These are phyloP conservation scores for Psophocarpus tetragonolobus DNA, from an alignment of 306 rosid genomes.

Conservation along the genomic window DNA sequence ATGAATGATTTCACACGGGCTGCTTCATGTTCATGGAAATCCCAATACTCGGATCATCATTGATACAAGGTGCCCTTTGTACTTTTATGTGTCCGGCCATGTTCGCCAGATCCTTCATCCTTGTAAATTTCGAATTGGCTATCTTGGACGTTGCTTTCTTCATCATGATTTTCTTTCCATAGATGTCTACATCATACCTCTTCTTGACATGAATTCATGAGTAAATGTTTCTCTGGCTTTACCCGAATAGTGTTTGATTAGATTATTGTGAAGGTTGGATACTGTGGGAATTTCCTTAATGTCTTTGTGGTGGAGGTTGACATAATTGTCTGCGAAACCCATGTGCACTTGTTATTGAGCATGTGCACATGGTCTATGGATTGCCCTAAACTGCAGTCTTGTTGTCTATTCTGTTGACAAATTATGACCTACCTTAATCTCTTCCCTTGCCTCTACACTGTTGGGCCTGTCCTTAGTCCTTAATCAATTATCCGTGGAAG, in stretches of 20 bases:
- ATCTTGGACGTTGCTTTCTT: conserved; percentile 8
- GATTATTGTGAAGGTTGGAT: conserved; percentile 2
- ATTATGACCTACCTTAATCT: conserved; percentile 51
- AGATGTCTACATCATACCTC: conserved; percentile 4
- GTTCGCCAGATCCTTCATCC: conserved; percentile 13
- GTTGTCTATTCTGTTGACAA: conserved; percentile 50
- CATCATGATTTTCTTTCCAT: conserved; percentile 19
- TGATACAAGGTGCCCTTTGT: background rate
- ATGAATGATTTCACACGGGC: conserved; percentile 24
- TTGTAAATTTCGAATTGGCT: conserved; percentile 13
- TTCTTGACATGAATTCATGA: conserved; percentile 4
- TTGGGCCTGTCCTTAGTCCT: background rate
- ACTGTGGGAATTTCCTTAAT: conserved; percentile 22
- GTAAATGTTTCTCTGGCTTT: conserved; percentile 21
- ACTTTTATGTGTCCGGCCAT: conserved; percentile 10
- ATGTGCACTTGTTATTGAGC: conserved; percentile 63
- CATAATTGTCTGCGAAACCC: conserved; percentile 43
- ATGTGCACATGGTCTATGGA: conserved; percentile 57
- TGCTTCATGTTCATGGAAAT: conserved; percentile 30
- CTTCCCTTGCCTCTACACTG: background rate
- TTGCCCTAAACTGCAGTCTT: conserved; percentile 41
- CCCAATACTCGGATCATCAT: conserved; percentile 14
- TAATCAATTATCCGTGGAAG: conserved; percentile 18
- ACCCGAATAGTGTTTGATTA: conserved; percentile 20
- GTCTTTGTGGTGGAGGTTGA: conserved; percentile 27